Evolutionary conservation across 768 basidiomycete species (phyloP).

Genomic region (Neoboletus brunneissimus): DNA sequence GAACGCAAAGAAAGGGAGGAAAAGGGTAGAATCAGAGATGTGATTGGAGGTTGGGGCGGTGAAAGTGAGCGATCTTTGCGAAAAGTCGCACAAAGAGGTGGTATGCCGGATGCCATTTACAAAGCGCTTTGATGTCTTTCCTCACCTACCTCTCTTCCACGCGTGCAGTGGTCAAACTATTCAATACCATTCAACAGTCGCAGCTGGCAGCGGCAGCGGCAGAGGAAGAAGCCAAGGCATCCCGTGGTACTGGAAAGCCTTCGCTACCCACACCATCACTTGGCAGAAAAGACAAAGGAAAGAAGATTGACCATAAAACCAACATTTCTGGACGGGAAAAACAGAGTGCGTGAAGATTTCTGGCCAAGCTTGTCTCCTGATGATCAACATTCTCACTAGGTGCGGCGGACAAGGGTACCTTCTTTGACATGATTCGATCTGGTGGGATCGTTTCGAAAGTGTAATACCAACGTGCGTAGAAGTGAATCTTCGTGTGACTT

Average conservation of each 20-base stretch:
- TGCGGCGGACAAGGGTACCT: constrained; percentile 64
- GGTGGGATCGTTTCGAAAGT: constrained; percentile 76
- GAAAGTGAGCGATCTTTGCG: constrained; percentile 72
- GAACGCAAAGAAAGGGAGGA: constrained; percentile 77
- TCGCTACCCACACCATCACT: constrained; percentile 64
- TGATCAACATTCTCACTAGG: constrained; percentile 35
- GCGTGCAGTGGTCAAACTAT: constrained; percentile 70
- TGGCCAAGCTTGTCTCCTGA: constrained; percentile 3
- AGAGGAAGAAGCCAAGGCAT: constrained; percentile 56
- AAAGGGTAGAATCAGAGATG: constrained; percentile 60
- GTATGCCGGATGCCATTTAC: constrained; percentile 37
- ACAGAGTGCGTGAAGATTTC: constrained; percentile 45
- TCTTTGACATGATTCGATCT: constrained; percentile 80
- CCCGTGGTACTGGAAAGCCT: constrained; percentile 71
- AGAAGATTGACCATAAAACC: constrained; percentile 53
- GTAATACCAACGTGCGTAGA: constrained; percentile 26
- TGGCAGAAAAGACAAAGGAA: constrained; percentile 44
- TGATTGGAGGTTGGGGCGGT: constrained; percentile 87
- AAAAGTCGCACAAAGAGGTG: constrained; percentile 85
- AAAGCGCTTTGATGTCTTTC: neutral
- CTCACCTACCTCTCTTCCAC: neutral
- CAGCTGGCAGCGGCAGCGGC: constrained; percentile 55
- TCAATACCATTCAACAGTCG: constrained; percentile 83
- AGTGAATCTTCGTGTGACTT: neutral
- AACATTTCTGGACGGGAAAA: constrained; percentile 53